Conservation (phyloP, 176 grass and related monocot genomes). For the Olyra latifolia region DNA sequence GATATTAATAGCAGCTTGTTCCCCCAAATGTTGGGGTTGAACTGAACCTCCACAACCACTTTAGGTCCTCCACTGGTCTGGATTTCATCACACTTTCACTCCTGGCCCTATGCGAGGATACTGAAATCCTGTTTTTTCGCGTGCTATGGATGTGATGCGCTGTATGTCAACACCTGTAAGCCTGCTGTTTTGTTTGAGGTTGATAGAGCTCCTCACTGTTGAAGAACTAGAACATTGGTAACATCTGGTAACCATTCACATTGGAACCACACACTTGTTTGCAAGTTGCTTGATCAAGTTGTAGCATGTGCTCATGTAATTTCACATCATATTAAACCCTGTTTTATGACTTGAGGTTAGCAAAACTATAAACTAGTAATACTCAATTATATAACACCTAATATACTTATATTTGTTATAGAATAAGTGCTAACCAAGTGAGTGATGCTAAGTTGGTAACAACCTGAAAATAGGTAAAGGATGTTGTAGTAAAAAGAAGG, state of each 20-base stretch:
- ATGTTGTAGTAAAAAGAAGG: not conserved
- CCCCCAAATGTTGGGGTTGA: not conserved
- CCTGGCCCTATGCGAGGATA: not conserved
- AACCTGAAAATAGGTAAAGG: not conserved
- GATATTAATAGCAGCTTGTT: not conserved
- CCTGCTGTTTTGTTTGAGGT: not conserved
- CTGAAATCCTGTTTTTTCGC: not conserved
- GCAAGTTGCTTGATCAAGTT: not conserved
- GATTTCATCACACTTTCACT: not conserved
- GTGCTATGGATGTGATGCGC: not conserved
- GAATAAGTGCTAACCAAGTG: not conserved
- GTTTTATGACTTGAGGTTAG: not conserved
- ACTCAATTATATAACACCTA: not conserved
- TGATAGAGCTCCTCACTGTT: not conserved
- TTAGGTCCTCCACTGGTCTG: not conserved
- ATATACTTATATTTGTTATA: not conserved
- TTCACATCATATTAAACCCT: not conserved
- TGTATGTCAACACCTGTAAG: not conserved
- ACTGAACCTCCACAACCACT: not conserved
- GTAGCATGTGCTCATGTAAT: not conserved
- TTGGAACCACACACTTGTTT: not conserved
- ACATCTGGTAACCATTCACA: not conserved
- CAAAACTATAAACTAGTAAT: not conserved
- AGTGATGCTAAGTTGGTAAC: not conserved
- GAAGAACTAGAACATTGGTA: not conserved